These are phyloP conservation scores for Microbotryum violaceum DNA, from an alignment of 1,284 basidiomycete genomes.

Conservation along the genomic window DNA sequence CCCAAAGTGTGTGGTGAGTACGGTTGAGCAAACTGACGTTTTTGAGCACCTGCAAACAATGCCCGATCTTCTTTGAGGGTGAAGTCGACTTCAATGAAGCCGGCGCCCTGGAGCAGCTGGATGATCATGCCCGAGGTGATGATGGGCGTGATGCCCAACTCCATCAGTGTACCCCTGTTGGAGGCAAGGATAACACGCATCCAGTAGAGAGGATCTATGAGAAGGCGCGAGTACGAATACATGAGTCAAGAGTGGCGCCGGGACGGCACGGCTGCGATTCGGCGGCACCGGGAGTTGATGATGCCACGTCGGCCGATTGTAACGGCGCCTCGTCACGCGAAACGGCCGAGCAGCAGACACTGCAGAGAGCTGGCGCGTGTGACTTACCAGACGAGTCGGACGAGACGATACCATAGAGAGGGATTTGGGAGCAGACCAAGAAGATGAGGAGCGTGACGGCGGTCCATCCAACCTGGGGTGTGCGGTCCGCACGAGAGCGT, in stretches of 20 bases:
- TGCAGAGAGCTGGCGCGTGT: not conserved
- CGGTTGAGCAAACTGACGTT: constrained; percentile 57
- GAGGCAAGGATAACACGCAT: constrained; percentile 98
- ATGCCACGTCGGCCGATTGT: too few species aligned
- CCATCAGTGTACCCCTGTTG: constrained; percentile 97
- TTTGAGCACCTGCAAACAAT: constrained; percentile 92
- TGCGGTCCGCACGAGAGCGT: not conserved
- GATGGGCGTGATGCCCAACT: constrained; percentile 95
- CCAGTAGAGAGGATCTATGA: constrained; percentile 91
- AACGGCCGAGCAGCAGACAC: too few species aligned
- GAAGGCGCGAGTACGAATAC: not conserved
- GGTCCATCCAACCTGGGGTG: constrained; percentile 69
- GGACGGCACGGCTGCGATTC: not conserved
- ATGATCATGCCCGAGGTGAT: constrained; percentile 99
- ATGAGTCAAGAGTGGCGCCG: not conserved
- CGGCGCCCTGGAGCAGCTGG: constrained; percentile 95
- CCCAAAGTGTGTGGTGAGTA: too few species aligned
- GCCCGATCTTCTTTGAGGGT: constrained; percentile 94
- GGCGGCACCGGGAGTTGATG: too few species aligned
- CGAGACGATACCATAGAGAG: constrained; percentile 91
- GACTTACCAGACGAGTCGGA: constrained; percentile 68
- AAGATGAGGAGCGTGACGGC: constrained; percentile 95
- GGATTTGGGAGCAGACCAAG: constrained; percentile 94
- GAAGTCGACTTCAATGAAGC: constrained; percentile 96
- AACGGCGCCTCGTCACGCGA: too few species aligned